Evolutionary conservation across 805 yeast genomes (phyloP).

Genomic region (Isabelozyma rhagii): DNA sequence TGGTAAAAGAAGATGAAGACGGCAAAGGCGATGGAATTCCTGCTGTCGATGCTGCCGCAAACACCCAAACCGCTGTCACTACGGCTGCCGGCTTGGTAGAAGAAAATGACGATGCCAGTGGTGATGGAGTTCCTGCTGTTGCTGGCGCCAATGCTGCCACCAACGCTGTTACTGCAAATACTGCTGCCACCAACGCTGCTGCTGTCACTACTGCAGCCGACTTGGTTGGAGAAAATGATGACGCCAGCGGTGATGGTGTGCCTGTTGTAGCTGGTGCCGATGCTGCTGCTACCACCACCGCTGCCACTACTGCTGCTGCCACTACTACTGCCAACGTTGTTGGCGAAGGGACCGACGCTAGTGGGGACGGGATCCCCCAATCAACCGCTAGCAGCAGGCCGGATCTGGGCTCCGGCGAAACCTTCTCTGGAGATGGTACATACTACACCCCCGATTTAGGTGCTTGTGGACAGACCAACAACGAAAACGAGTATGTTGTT

Average conservation of each 20-base stretch:
- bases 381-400: constrained; percentile 12
- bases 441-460: constrained; percentile 47
- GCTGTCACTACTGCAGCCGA: constrained; percentile 3
- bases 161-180: constrained; percentile 5
- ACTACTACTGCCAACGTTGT: constrained; percentile 7
- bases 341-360: background rate
- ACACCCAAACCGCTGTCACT: constrained; percentile 1
- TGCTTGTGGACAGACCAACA: constrained; percentile 51
- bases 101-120: background rate
- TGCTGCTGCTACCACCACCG: constrained; percentile 8
- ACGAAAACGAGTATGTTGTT: constrained; percentile 48
- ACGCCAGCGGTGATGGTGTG: background rate
- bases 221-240: background rate
- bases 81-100: background rate
- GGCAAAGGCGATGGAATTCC: background rate
- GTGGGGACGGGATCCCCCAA: background rate
- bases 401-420: constrained; percentile 10
- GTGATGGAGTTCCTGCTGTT: constrained; percentile 3
- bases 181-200: constrained; percentile 5
- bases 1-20: background rate
- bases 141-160: constrained; percentile 4
- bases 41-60: constrained; percentile 4
- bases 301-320: constrained; percentile 7
- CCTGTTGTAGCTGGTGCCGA: constrained; percentile 5
- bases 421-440: constrained; percentile 46